Conservation (phyloP, 2,329 filamentous ascomycete genomes). For the Huntiella omanensis region DNA sequence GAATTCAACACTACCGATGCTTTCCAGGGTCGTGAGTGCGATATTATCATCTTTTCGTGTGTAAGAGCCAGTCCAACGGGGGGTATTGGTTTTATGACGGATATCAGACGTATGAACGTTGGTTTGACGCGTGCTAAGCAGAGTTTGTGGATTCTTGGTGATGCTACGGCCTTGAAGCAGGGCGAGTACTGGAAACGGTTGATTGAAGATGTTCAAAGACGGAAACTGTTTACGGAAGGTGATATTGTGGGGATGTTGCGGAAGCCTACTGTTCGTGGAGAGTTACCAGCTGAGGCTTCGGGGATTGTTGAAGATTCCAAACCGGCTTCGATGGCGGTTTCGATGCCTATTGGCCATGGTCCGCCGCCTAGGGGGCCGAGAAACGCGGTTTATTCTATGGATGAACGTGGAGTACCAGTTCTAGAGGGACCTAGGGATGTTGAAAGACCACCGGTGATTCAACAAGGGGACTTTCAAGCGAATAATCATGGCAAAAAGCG, state of each 20-base stretch:
- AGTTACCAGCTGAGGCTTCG: conserved; percentile 13
- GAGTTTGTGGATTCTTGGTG: conserved; percentile 88
- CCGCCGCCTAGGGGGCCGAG: conserved; percentile 1
- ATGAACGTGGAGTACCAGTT: conserved; percentile 7
- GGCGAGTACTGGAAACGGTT: conserved; percentile 83
- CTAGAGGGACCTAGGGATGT: conserved; percentile 14
- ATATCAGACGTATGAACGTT: conserved; percentile 98
- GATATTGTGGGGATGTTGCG: conserved; percentile 32
- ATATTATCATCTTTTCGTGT: conserved; percentile 98
- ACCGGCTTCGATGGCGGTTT: not conserved
- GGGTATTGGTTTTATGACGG: conserved; percentile 96
- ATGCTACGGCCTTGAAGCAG: conserved; percentile 67
- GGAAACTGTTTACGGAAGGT: conserved; percentile 59
- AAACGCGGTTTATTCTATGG: conserved; percentile 6
- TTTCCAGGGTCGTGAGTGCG: conserved; percentile 89
- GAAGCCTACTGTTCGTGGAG: conserved; percentile 22
- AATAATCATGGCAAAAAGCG: conserved; percentile 23
- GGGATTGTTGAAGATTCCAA: not conserved
- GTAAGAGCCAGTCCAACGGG: conserved; percentile 80
- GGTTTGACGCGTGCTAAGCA: conserved; percentile 92
- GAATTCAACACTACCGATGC: conserved; percentile 99
- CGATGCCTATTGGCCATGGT: conserved; percentile 7
- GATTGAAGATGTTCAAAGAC: conserved; percentile 58
- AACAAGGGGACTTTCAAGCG: conserved; percentile 16
- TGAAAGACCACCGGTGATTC: conserved; percentile 22